phyloP scores from a whole-genome alignment of 2,329 filamentous ascomycete species.

The Colletotrichum filicis region DNA sequence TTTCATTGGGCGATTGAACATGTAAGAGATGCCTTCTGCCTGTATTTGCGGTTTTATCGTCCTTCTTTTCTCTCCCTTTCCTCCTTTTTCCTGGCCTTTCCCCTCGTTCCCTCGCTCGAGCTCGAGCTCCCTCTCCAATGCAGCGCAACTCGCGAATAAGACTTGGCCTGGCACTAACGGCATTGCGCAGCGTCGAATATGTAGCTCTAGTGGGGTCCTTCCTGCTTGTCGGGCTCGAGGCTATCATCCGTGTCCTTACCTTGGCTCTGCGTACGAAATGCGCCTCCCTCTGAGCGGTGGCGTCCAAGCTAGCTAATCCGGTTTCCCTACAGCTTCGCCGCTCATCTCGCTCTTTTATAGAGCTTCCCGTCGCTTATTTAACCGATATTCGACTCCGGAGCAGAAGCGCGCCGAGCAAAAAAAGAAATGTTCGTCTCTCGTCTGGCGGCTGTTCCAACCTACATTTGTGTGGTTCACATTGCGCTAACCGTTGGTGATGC shows the following conservation, averaged over 20 bases:
- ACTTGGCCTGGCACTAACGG: conserved; percentile 26
- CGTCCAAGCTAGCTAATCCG: conserved; percentile 24
- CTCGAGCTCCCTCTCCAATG: conserved; percentile 25
- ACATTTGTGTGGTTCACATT: conserved; percentile 49
- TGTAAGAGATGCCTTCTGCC: conserved; percentile 50
- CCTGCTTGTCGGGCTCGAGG: conserved; percentile 83
- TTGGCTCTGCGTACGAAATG: conserved; percentile 80
- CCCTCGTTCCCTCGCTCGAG: not conserved
- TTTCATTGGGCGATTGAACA: conserved; percentile 63
- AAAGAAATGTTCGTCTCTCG: conserved; percentile 66
- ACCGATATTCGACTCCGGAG: conserved; percentile 77
- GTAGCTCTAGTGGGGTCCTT: conserved; percentile 87
- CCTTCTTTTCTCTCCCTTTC: not conserved
- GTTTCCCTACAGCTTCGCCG: conserved; percentile 69
- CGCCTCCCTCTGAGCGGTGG: conserved; percentile 3
- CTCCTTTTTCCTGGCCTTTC: not conserved
- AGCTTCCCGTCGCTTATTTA: conserved; percentile 84
- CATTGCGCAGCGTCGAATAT: conserved; percentile 77
- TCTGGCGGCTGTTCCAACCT: not conserved
- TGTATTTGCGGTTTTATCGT: not conserved
- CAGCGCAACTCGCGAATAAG: conserved; percentile 5
- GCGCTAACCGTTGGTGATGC: conserved; percentile 58
- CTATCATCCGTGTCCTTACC: conserved; percentile 85
- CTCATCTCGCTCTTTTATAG: conserved; percentile 86
- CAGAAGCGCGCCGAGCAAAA: conserved; percentile 74